A percentile compares a stretch with the other conserved stretches of the same genome.
phyloP scores from a whole-genome alignment of 768 basidiomycete genomes.

The Cystofilobasidium macerans region DNA sequence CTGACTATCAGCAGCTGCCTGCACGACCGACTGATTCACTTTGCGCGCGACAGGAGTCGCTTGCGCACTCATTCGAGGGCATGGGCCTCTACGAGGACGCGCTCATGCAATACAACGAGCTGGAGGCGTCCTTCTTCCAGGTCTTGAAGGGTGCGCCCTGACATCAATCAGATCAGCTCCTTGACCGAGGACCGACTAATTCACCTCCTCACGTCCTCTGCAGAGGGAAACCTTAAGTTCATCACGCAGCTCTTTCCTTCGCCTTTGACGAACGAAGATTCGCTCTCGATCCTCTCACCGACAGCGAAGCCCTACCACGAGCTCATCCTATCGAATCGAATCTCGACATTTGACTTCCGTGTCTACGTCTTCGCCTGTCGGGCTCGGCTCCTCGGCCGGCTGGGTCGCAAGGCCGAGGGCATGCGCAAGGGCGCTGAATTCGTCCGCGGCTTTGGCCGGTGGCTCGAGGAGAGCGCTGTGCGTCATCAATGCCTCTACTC shows the following conservation, averaged over 20 bases:
- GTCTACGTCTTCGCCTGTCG: conserved; percentile 81
- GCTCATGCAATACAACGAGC: conserved; percentile 74
- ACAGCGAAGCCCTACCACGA: conserved; percentile 77
- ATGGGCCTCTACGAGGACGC: conserved; percentile 85
- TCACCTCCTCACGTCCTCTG: conserved; percentile 42
- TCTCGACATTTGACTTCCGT: conserved; percentile 87
- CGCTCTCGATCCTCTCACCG: conserved; percentile 62
- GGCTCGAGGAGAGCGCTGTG: conserved; percentile 66
- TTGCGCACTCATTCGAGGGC: conserved; percentile 82
- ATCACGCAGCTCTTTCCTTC: not conserved
- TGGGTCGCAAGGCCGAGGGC: conserved; percentile 59
- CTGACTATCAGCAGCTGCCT: too few species aligned
- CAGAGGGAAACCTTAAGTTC: conserved; percentile 58
- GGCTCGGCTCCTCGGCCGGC: conserved; percentile 59
- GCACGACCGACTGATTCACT: not conserved
- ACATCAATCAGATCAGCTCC: not conserved
- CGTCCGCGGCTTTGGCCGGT: conserved; percentile 61
- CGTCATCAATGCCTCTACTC: conserved; percentile 22
- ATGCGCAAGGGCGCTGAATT: conserved; percentile 62
- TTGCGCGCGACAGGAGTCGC: conserved; percentile 58
- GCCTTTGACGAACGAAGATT: conserved; percentile 50
- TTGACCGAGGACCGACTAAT: not conserved
- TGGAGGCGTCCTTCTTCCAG: conserved; percentile 66
- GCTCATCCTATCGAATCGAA: conserved; percentile 75
- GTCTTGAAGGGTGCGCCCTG: conserved; percentile 36